Base-by-base conservation (phyloP, 768 basidiomycete species). In the Fomitopsis pulvina region DNA sequence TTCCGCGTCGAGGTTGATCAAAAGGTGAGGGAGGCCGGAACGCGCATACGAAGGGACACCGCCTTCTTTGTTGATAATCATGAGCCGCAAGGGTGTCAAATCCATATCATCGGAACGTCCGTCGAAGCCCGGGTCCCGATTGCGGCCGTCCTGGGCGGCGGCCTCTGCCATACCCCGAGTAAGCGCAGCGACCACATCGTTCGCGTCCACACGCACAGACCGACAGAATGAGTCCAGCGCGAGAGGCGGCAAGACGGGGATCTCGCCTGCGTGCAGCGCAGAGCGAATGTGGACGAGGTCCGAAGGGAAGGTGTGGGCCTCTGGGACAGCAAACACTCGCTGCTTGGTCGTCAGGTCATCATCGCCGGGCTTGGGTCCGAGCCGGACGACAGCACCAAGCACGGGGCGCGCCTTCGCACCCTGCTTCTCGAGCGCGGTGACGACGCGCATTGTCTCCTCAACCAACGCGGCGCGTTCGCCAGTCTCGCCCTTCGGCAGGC, bases 1-100 rank as follows among this genome's bases (percentile, higher is more conserved):
- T 66, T 99, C 96, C 12, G 92, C 91, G 0, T 79, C 76, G 44
- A 98, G 79, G 65, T 99, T 99, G 73, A 99, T 85, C 52, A 96
- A 81, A 21, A 99, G 83, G 71, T 99, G 96, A 18, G 96, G 96
- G 55, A 89, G 81, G 41, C 96, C 96, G 9, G 79, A 80, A 26
- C 96, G 91, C 29, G 96, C 96, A 64, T 97, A 98, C 0, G 96
- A 98, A 20, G 96, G 96, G 2, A 98, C 85, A 12, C 96, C 96
- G 21, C 96, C 96, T 67, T 95, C 91, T 18, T 87, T 80, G 66
- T 93, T 95, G 68, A 99, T 97, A 66, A 98, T 87, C 88, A 99
- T 94, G 52, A 99, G 78, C 25, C 96, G 87, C 48, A 97, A 72
- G 1, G 96, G 96, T 3, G 92, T 94, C 50, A 99, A 79, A 68